Evolutionary conservation across 2,329 filamentous ascomycete species (phyloP).

Genomic region (Dactylonectria estremocensis): DNA sequence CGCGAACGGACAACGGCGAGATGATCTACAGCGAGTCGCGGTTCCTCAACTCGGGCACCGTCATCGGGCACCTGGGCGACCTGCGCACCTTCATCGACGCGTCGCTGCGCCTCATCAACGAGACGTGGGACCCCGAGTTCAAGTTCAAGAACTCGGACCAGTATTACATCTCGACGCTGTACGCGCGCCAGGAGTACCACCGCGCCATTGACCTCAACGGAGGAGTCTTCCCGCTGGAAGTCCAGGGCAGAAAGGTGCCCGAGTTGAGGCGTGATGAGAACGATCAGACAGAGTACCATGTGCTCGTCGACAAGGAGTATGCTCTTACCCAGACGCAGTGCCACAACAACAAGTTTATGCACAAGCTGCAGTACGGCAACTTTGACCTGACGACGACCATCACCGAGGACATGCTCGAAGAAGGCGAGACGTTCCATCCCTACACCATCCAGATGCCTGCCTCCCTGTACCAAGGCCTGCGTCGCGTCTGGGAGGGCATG

Average conservation of each 20-base stretch:
- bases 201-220: conserved; percentile 33
- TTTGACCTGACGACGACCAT: conserved; percentile 58
- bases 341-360: conserved; percentile 63
- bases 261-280: conserved; percentile 14
- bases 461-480: conserved; percentile 19
- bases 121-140: conserved; percentile 23
- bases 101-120: conserved; percentile 24
- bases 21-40: conserved; percentile 28
- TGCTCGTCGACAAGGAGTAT: conserved; percentile 39
- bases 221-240: conserved; percentile 29
- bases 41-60: conserved; percentile 45
- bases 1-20: conserved; percentile 29
- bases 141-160: conserved; percentile 42
- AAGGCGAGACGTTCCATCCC: conserved; percentile 24
- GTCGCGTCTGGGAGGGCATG: conserved; percentile 28
- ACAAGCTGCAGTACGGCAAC: conserved; percentile 59
- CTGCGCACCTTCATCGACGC: conserved; percentile 39
- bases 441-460: conserved; percentile 43
- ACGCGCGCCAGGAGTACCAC: conserved; percentile 44
- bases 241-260: conserved; percentile 28
- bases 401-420: conserved; percentile 24
- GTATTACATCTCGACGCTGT: conserved; percentile 40
- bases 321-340: conserved; percentile 67
- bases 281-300: conserved; percentile 37
- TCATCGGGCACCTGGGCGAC: conserved; percentile 42